Conservation (phyloP, 2,329 filamentous ascomycete species). For the Blumeria hordei region DNA sequence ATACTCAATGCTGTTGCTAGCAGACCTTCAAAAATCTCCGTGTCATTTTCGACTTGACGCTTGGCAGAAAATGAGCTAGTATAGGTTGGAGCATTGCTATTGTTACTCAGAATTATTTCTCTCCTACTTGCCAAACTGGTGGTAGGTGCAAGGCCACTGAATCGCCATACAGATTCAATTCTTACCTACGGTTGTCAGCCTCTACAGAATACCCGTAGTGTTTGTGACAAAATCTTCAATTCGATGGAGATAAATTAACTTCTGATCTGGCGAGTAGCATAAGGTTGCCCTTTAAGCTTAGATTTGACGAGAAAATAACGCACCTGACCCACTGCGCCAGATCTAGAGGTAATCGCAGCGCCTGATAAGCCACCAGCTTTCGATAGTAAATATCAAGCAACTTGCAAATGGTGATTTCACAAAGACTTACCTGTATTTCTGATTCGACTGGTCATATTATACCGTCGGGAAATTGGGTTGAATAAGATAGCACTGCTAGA, state of each 20-base stretch:
- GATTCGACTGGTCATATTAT: slow-evolving; percentile 9
- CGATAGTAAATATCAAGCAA: no score
- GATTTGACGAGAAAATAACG: slow-evolving; percentile 2
- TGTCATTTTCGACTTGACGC: slow-evolving; percentile 29
- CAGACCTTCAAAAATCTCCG: slow-evolving; percentile 45
- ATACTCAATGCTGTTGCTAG: slow-evolving; percentile 65
- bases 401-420: background rate
- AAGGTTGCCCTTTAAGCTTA: background rate
- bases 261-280: background rate
- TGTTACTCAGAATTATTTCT: slow-evolving; percentile 39
- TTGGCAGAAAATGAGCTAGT: slow-evolving; percentile 23
- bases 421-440: slow-evolving; percentile 8
- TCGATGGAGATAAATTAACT: background rate
- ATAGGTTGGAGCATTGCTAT: slow-evolving; percentile 47
- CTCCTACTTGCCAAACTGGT: slow-evolving; percentile 35
- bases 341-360: slow-evolving; percentile 6
- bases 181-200: slow-evolving; percentile 25
- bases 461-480: slow-evolving; percentile 5
- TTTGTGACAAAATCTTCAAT: background rate
- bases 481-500: slow-evolving; percentile 8
- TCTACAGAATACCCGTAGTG: background rate
- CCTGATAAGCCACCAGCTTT: no score
- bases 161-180: slow-evolving; percentile 48
- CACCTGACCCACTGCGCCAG: slow-evolving; percentile 13
- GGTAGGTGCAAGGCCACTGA: slow-evolving; percentile 42